phyloP scores from a whole-genome alignment of 2,329 filamentous ascomycete species.

The Periconia macrospinosa region DNA sequence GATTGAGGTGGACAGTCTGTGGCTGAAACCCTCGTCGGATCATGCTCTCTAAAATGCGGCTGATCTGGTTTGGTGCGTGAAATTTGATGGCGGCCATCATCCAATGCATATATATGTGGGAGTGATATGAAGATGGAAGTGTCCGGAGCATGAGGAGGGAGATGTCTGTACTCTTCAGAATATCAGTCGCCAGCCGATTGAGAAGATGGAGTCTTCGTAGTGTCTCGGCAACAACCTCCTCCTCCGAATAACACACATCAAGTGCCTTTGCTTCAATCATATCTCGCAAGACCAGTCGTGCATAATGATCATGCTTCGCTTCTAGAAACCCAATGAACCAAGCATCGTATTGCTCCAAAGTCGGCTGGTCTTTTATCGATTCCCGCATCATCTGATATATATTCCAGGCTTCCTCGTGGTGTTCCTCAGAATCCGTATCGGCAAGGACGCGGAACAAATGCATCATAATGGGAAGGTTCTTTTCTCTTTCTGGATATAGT shows the following conservation, averaged over 20 bases:
- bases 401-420: slow-evolving; percentile 55
- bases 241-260: slow-evolving; percentile 32
- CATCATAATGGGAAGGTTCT: slow-evolving; percentile 61
- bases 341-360: slow-evolving; percentile 74
- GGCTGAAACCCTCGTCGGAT: slow-evolving; percentile 67
- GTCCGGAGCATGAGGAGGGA: slow-evolving; percentile 49
- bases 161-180: slow-evolving; percentile 31
- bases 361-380: slow-evolving; percentile 61
- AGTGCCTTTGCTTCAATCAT: slow-evolving; percentile 69
- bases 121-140: slow-evolving; percentile 62
- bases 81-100: slow-evolving; percentile 79
- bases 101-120: slow-evolving; percentile 87
- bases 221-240: slow-evolving; percentile 16
- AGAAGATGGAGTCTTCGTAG: slow-evolving; percentile 29
- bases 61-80: slow-evolving; percentile 62
- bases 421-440: slow-evolving; percentile 44
- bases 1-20: slow-evolving; percentile 77
- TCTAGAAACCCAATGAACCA: slow-evolving; percentile 72
- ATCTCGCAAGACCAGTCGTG: slow-evolving; percentile 78
- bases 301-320: slow-evolving; percentile 65
- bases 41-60: slow-evolving; percentile 76
- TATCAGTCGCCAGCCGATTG: slow-evolving; percentile 31
- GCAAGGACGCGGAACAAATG: slow-evolving; percentile 72
- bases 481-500: slow-evolving; percentile 38
- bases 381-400: slow-evolving; percentile 60